Conservation (phyloP, 2,329 filamentous ascomycete genomes). For the Fusarium sp. region DNA sequence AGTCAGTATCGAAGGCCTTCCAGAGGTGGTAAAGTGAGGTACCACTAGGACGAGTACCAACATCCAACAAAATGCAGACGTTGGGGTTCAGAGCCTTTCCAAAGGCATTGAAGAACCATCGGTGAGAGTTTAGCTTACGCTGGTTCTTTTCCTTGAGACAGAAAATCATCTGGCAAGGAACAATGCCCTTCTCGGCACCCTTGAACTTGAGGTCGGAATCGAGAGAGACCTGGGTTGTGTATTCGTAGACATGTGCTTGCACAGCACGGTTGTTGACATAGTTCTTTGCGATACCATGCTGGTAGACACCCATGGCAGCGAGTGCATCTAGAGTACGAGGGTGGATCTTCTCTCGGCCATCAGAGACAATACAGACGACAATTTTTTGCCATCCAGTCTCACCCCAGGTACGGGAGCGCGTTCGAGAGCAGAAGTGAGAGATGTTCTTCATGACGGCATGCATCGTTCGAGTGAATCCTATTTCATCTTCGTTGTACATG, state of each 20-base stretch:
- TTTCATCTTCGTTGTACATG: conserved; percentile 99
- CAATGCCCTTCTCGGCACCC: conserved; percentile 97
- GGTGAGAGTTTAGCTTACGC: conserved; percentile 97
- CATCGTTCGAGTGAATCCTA: conserved; percentile 97
- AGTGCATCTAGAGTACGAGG: conserved; percentile 92
- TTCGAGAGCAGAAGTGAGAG: conserved; percentile 91
- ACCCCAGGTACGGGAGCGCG: conserved; percentile 94
- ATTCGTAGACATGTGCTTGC: conserved; percentile 97
- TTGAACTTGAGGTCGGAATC: conserved; percentile 98
- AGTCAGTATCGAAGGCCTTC: conserved; percentile 99
- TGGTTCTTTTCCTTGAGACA: conserved; percentile 98
- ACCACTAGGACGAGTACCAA: conserved; percentile 88
- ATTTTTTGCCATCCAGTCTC: conserved; percentile 99
- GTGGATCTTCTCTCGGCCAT: conserved; percentile 90
- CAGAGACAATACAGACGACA: conserved; percentile 95
- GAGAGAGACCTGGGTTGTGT: conserved; percentile 96
- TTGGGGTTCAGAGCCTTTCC: conserved; percentile 93
- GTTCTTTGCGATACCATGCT: conserved; percentile 98
- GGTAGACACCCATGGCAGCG: conserved; percentile 97
- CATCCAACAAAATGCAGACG: conserved; percentile 95
- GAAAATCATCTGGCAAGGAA: conserved; percentile 98
- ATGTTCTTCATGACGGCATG: conserved; percentile 99
- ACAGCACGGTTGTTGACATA: conserved; percentile 96
- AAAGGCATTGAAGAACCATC: conserved; percentile 99
- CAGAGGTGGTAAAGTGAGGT: conserved; percentile 97